A percentile compares a stretch with the other conserved stretches of the same genome.
Conservation (phyloP, 139 green algal genomes). For the Auxenochlorella pyrenoidosa region DNA sequence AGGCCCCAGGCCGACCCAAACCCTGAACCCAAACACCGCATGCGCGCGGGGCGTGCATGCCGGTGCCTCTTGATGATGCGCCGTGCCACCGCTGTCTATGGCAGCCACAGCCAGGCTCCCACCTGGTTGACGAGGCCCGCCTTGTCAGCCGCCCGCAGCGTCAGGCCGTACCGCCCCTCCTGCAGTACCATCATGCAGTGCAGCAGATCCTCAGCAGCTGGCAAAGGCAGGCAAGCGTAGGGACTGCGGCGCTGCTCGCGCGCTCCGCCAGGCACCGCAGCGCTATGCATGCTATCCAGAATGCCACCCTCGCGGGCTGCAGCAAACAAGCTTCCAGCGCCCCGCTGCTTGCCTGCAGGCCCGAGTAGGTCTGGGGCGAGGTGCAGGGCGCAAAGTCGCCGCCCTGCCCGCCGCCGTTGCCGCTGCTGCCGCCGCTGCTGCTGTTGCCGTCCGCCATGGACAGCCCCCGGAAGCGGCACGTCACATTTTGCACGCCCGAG, state of each 20-base stretch:
- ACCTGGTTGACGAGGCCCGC: constrained; percentile 27
- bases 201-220: no score
- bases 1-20: no score
- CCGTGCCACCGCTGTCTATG: neutral
- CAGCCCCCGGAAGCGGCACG: constrained; percentile 33
- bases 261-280: no score
- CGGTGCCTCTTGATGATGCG: no score
- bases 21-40: no score
- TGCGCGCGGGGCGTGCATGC: no score
- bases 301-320: no score
- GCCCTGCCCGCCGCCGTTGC: neutral
- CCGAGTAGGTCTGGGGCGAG: constrained; percentile 34
- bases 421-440: neutral
- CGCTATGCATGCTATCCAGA: no score
- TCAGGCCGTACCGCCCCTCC: constrained; percentile 48
- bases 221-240: no score
- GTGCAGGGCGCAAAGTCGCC: constrained; percentile 38
- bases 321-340: no score
- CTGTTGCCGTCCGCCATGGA: neutral
- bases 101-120: no score
- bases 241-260: no score
- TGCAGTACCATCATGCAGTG: neutral
- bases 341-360: constrained; percentile 2
- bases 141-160: constrained; percentile 40
- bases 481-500: constrained; percentile 45